Conservation (phyloP, 352 stramenopile genomes). For the Phytopythium helicoides region DNA sequence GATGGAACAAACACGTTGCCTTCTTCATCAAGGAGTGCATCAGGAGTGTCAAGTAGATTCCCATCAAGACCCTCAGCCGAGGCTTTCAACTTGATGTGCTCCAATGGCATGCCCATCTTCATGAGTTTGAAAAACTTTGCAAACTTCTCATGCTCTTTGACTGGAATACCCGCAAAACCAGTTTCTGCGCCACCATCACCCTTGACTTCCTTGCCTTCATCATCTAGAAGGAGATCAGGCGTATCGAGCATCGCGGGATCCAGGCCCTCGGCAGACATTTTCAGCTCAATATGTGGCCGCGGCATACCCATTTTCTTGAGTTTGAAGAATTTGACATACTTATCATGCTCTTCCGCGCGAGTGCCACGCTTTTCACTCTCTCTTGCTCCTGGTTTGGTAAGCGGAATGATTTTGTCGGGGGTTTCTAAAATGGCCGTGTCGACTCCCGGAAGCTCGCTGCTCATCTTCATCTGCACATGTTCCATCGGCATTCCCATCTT, state of each 20-base stretch:
- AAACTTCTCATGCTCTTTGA: slow-evolving; percentile 90
- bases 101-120: slow-evolving; percentile 84
- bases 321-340: slow-evolving; percentile 93
- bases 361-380: slow-evolving; percentile 35
- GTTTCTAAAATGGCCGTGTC: slow-evolving; percentile 63
- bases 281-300: slow-evolving; percentile 89
- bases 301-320: slow-evolving; percentile 96
- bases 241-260: slow-evolving; percentile 86
- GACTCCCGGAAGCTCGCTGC: slow-evolving; percentile 50
- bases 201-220: slow-evolving; percentile 60
- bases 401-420: slow-evolving; percentile 85
- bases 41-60: slow-evolving; percentile 50
- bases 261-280: slow-evolving; percentile 91
- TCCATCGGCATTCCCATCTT: slow-evolving; percentile 75
- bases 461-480: slow-evolving; percentile 73
- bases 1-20: slow-evolving; percentile 35
- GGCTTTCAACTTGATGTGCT: slow-evolving; percentile 89
- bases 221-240: slow-evolving; percentile 58
- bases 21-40: slow-evolving; percentile 51
- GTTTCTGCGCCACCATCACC: slow-evolving; percentile 8
- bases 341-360: slow-evolving; percentile 59
- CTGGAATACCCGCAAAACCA: slow-evolving; percentile 37
- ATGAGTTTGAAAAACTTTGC: slow-evolving; percentile 95
- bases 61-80: slow-evolving; percentile 57
- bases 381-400: slow-evolving; percentile 63